Conservation (phyloP, 176 grass and related monocot species). For the Oryza nivara region DNA sequence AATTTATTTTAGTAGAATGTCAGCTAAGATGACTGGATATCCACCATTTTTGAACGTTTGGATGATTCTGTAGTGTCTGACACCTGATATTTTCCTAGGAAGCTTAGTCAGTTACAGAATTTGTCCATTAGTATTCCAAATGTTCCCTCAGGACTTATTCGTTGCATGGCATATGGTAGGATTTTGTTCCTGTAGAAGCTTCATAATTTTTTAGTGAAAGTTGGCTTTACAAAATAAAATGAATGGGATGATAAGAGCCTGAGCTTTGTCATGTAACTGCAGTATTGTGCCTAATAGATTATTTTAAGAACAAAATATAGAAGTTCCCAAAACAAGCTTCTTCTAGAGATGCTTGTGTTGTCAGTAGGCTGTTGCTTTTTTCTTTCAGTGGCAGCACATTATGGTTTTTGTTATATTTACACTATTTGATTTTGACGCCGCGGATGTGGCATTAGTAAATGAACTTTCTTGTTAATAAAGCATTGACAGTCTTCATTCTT, state of each 20-base stretch:
- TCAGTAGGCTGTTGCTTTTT: not conserved
- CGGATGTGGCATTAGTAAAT: not conserved
- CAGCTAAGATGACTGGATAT: not conserved
- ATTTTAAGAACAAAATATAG: conserved; percentile 9
- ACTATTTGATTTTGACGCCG: not conserved
- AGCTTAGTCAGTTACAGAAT: not conserved
- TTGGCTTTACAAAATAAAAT: conserved; percentile 5
- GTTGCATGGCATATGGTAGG: not conserved
- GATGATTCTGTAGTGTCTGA: not conserved
- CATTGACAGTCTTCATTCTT: not conserved
- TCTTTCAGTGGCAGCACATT: not conserved
- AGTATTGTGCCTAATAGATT: not conserved
- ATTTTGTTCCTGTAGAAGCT: not conserved
- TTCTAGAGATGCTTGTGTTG: not conserved
- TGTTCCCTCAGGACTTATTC: not conserved
- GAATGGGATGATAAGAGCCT: not conserved
- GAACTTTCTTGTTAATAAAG: not conserved
- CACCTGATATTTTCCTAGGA: not conserved
- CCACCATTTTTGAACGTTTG: not conserved
- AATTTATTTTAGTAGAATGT: not conserved
- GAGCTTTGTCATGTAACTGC: not conserved
- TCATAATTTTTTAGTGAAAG: not conserved
- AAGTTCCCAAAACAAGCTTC: conserved; percentile 2
- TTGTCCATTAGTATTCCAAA: not conserved
- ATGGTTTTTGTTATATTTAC: conserved; percentile 1